Evolutionary conservation across 176 grass and related monocot genomes (phyloP).

Genomic region (Oryza glumipatula): DNA sequence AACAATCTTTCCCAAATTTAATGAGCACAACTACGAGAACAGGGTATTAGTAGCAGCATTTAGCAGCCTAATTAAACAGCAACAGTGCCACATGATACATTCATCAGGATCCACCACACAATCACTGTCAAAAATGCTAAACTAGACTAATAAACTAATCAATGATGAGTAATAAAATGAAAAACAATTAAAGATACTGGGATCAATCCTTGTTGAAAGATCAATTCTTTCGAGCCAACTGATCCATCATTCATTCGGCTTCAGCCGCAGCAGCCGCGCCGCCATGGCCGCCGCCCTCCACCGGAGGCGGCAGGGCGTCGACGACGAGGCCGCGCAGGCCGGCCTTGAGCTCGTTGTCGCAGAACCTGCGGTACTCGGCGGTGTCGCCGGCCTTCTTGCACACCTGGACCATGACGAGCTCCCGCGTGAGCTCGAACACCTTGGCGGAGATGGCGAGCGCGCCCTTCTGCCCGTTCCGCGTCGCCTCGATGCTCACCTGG

Average conservation of each 20-base stretch:
- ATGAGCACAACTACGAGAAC: not conserved
- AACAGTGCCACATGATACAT: constrained; percentile 30
- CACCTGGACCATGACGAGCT: constrained; percentile 63
- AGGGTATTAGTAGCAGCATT: not conserved
- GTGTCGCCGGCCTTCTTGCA: constrained; percentile 64
- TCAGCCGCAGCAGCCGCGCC: not conserved
- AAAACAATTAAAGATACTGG: constrained; percentile 5
- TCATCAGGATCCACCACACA: not conserved
- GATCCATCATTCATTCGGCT: not conserved
- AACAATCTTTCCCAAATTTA: not conserved
- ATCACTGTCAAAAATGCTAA: constrained; percentile 28
- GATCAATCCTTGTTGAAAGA: not conserved
- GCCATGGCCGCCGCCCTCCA: not conserved
- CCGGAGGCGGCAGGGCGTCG: constrained; percentile 15
- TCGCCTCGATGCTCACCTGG: constrained; percentile 55
- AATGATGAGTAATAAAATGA: not conserved
- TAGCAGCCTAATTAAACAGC: not conserved
- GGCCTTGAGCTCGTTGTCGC: constrained; percentile 52
- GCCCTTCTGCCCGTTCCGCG: constrained; percentile 53
- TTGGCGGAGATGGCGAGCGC: constrained; percentile 49
- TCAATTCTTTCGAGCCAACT: not conserved
- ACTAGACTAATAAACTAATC: not conserved
- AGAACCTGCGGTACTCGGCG: constrained; percentile 59
- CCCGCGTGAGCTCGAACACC: constrained; percentile 61
- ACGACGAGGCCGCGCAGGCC: constrained; percentile 50